A percentile compares a stretch with the other conserved stretches of the same genome.
Conservation (phyloP, 2,329 filamentous ascomycete genomes). For the Fusarium nodosum region DNA sequence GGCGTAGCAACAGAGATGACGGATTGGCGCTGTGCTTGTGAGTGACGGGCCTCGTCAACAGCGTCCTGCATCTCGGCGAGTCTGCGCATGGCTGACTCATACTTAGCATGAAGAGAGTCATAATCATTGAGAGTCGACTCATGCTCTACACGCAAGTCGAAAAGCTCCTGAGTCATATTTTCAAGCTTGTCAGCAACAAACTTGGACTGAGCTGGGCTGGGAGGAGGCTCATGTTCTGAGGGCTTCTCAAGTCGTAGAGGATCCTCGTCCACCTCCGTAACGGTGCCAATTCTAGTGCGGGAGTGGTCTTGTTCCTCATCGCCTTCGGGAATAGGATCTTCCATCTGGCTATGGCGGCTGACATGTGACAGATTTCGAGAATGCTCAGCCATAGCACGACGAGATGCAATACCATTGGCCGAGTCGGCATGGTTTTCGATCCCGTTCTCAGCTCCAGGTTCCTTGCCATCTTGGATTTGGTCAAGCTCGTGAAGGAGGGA, state of each 20-base stretch:
- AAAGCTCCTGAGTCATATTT: conserved; percentile 88
- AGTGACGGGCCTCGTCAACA: conserved; percentile 82
- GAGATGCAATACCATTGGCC: conserved; percentile 58
- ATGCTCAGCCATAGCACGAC: conserved; percentile 63
- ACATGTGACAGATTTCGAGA: conserved; percentile 67
- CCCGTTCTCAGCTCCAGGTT: conserved; percentile 51
- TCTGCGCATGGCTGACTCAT: conserved; percentile 87
- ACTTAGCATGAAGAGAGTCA: conserved; percentile 86
- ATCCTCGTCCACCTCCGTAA: conserved; percentile 53
- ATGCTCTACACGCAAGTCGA: conserved; percentile 91
- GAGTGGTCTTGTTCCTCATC: conserved; percentile 59
- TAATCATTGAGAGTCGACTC: conserved; percentile 86
- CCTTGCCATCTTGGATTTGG: conserved; percentile 73
- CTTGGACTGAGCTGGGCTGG: conserved; percentile 83
- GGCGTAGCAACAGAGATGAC: conserved; percentile 67
- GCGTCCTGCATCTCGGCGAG: conserved; percentile 88
- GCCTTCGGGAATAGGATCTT: conserved; percentile 68
- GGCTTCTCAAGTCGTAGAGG: conserved; percentile 34
- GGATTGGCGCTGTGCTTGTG: conserved; percentile 67
- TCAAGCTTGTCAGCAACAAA: conserved; percentile 95
- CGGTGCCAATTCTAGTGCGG: conserved; percentile 51
- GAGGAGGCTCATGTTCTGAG: conserved; percentile 55
- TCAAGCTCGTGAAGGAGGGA: conserved; percentile 93
- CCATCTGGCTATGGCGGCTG: conserved; percentile 67
- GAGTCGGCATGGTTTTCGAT: conserved; percentile 50